Percentiles rank a stretch among this genome's conserved stretches.
phyloP scores from a whole-genome alignment of 495 filamentous ascomycete genomes.

The Penicillium salamii region DNA sequence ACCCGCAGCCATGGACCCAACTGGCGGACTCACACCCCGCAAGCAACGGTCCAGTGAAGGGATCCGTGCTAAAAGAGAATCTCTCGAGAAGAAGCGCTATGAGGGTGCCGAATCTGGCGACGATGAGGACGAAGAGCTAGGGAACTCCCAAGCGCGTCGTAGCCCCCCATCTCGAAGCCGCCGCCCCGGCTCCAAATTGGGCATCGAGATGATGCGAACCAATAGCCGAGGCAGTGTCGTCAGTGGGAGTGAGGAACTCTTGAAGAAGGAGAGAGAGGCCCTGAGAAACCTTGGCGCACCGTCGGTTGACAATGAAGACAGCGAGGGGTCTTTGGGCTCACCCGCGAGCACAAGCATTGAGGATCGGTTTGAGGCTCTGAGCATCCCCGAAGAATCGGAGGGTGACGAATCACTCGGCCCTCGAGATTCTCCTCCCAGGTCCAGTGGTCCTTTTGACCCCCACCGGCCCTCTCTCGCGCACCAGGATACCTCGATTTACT shows the following conservation, averaged over 20 bases:
- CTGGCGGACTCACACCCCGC: constrained; percentile 46
- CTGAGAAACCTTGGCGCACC: constrained; percentile 25
- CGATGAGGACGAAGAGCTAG: constrained; percentile 90
- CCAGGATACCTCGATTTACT: constrained; percentile 24
- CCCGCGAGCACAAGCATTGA: constrained; percentile 29
- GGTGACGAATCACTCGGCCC: constrained; percentile 30
- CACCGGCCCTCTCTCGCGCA: constrained; percentile 22
- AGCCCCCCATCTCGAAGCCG: constrained; percentile 52
- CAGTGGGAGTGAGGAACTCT: constrained; percentile 44
- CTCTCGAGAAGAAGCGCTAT: constrained; percentile 68
- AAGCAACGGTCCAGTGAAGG: constrained; percentile 76
- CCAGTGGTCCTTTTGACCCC: constrained; percentile 12
- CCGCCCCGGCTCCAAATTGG: constrained; percentile 74
- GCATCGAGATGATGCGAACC: constrained; percentile 93
- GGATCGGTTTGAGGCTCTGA: constrained; percentile 35
- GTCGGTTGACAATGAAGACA: constrained; percentile 20
- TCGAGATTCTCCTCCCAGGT: constrained; percentile 16
- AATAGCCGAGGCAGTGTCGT: constrained; percentile 87
- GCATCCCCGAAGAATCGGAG: constrained; percentile 40
- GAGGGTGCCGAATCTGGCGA: constrained; percentile 85
- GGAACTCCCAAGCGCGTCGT: constrained; percentile 54
- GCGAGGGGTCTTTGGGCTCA: constrained; percentile 24
- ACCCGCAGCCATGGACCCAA: constrained; percentile 58
- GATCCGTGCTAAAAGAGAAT: constrained; percentile 71
- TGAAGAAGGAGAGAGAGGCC: constrained; percentile 38